Evolutionary conservation across 306 rosid species (phyloP), one percentile per base, ranked within the genome.

Genomic region (Rubus parviflorus): DNA sequence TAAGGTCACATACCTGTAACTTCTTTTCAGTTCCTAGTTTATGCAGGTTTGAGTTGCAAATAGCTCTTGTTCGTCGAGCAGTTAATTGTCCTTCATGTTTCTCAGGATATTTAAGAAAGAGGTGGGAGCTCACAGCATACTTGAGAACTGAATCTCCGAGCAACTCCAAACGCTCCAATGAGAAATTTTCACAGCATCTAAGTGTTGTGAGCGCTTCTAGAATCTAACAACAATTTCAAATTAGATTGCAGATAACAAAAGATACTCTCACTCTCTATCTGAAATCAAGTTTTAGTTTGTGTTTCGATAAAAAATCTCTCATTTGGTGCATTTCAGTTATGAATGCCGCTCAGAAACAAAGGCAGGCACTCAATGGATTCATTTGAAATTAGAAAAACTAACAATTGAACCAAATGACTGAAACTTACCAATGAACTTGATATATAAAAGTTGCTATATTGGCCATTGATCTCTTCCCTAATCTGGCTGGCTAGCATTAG

Each of bases 81-180:
- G 95, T 73, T 82, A 95, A 81, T 30, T 89, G 91, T 38, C 98
- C 98, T 86, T 95, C 98, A 45, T 92, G 95, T 65, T 77, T 89
- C 74, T 87, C 82, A 12, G 97, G 93, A 83, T 87, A 86, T 43
- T 88, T 85, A 51, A 92, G 97, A 89, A 86, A 94, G 64, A 92
- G 95, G 52, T 92, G 85, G 80, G 97, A 95, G 82, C 97, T 86
- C 70, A 91, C 89, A 14, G 73, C 90, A 73, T 90, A 90, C 83
- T 95, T 95, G 75, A 95, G 80, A 81, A 92, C 89, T 25, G 97
- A 92, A 85, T 95, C 98, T 65, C 98, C 97, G 11, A 92, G 98
- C 75, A 95, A 86, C 79, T 90, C 97, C 79, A 92, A 88, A 58
- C 96, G 96, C 83, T 95, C 97, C 91, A 90, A 83, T 20, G 96